phyloP scores from a whole-genome alignment of 805 yeast species.

The Saccharomyces mikatae region DNA sequence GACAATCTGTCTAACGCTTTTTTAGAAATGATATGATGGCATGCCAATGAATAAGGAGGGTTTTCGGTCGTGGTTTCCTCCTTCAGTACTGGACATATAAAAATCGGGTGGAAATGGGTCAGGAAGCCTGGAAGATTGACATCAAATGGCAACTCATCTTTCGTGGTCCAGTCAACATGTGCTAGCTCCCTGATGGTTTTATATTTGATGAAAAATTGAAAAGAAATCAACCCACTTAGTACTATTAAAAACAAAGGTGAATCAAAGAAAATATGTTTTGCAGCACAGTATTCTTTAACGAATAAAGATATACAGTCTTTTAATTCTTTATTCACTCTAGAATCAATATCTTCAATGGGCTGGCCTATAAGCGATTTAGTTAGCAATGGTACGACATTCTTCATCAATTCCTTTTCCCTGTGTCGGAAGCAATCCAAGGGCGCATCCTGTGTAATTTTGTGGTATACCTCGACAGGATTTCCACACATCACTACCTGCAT shows the following conservation, averaged over 20 bases:
- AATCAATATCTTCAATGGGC: slow-evolving; percentile 10
- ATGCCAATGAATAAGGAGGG: slow-evolving; percentile 57
- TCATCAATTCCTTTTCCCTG: slow-evolving; percentile 30
- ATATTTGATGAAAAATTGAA: slow-evolving; percentile 46
- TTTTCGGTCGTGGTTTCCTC: slow-evolving; percentile 54
- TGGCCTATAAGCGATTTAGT: slow-evolving; percentile 28
- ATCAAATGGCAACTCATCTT: slow-evolving; percentile 56
- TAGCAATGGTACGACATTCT: slow-evolving; percentile 38
- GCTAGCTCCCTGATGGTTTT: slow-evolving; percentile 28
- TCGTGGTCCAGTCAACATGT: slow-evolving; percentile 44
- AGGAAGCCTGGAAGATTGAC: slow-evolving; percentile 45
- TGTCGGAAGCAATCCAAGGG: slow-evolving; percentile 32
- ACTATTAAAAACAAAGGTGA: slow-evolving; percentile 46
- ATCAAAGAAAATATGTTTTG: slow-evolving; percentile 42
- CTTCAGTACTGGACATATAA: slow-evolving; percentile 64
- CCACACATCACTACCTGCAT: slow-evolving; percentile 14
- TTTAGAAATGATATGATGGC: slow-evolving; percentile 56
- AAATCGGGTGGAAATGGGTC: slow-evolving; percentile 51
- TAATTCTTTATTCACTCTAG: slow-evolving; percentile 13
- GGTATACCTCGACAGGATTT: slow-evolving; percentile 29
- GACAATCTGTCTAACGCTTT: slow-evolving; percentile 44
- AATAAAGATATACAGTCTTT: slow-evolving; percentile 29
- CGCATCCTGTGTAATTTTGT: slow-evolving; percentile 33
- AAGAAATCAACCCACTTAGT: slow-evolving; percentile 45
- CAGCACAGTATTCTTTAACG: slow-evolving; percentile 42